Evolutionary conservation across 768 basidiomycete genomes (phyloP).

Genomic region (Tulasnella sp.): DNA sequence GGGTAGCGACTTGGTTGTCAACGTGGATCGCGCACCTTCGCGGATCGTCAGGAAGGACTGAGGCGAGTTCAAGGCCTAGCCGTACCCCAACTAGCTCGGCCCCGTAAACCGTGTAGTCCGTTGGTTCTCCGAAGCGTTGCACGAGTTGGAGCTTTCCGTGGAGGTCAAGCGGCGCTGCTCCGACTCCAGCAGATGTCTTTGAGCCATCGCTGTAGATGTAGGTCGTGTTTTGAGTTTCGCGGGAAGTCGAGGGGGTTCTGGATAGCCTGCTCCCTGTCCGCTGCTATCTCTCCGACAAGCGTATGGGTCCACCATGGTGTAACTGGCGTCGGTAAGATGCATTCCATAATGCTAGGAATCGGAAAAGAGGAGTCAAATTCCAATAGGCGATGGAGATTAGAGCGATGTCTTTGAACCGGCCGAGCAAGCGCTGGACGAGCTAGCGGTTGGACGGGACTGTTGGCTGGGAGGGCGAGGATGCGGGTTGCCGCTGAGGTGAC

Average conservation of each 20-base stretch:
- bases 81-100: not conserved
- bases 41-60: not conserved
- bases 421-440: not conserved
- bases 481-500: not conserved
- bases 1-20: constrained; percentile 12
- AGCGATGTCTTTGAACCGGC: not conserved
- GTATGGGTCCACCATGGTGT: not conserved
- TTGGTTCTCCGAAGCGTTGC: not conserved
- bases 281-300: not conserved
- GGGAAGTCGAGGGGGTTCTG: not conserved
- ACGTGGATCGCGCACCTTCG: not conserved
- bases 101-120: not conserved
- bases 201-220: constrained; percentile 13
- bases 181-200: not conserved
- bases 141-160: not conserved
- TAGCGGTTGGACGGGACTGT: not conserved
- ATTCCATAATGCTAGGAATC: not conserved
- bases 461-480: not conserved
- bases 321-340: not conserved
- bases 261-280: not conserved
- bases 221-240: not conserved
- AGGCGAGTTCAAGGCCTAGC: not conserved
- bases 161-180: not conserved
- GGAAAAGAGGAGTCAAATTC: not conserved
- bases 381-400: not conserved